A percentile compares a stretch with the other conserved stretches of the same genome.
These are phyloP conservation scores for Penicillium olsonii DNA, from an alignment of 2,329 filamentous ascomycete species.

Conservation along the genomic window DNA sequence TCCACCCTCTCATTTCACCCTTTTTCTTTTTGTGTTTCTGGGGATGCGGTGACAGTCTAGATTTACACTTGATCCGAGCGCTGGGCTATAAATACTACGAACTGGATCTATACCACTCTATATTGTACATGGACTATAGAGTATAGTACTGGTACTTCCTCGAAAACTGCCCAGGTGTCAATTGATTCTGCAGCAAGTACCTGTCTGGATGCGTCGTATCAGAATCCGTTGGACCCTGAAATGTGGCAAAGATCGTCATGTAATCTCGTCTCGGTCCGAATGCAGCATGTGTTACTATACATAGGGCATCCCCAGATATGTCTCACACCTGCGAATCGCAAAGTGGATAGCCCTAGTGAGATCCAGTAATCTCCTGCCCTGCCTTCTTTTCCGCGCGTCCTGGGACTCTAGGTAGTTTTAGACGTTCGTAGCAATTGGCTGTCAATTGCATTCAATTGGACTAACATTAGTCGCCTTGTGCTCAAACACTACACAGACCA, in stretches of 20 bases:
- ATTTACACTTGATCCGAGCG: slow-evolving; percentile 1
- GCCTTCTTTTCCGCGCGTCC: no score
- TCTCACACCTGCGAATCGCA: no score
- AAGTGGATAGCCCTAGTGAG: no score
- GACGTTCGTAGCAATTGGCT: no score
- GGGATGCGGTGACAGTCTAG: neutral
- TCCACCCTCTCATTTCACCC: neutral
- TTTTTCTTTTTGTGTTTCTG: neutral
- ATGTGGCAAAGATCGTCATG: slow-evolving; percentile 5
- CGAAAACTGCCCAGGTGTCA: no score
- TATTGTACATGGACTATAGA: no score
- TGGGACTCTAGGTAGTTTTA: no score
- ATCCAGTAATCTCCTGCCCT: no score
- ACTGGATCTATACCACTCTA: no score
- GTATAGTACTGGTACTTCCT: no score
- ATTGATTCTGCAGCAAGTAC: neutral
- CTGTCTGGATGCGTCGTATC: neutral
- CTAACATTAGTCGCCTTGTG: no score
- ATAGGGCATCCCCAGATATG: slow-evolving; percentile 6
- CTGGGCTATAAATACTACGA: neutral
- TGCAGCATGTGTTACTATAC: slow-evolving; percentile 9
- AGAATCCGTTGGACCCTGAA: slow-evolving; percentile 5
- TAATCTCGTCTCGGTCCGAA: slow-evolving; percentile 6
- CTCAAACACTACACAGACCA: neutral
- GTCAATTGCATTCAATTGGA: no score